A percentile compares a stretch with the other conserved stretches of the same genome.
These are phyloP conservation scores for Aspergillus melleus DNA, from an alignment of 2,329 filamentous ascomycete genomes.

Conservation along the genomic window DNA sequence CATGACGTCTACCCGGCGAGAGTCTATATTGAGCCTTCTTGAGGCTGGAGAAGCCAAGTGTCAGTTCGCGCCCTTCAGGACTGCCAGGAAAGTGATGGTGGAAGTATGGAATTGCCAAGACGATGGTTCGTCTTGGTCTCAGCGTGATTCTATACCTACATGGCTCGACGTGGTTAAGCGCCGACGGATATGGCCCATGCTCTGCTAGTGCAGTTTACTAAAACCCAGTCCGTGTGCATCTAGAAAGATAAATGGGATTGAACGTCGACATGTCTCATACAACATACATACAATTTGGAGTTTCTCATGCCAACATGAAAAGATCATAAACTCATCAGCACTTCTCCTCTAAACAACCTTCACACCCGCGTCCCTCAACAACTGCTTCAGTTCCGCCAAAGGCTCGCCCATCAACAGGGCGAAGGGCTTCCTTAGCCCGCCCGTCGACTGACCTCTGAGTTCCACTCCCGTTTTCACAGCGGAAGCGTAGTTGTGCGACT, in stretches of 20 bases:
- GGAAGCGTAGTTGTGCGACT: slow-evolving; percentile 49
- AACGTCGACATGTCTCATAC: background rate
- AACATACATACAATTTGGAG: background rate
- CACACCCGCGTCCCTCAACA: slow-evolving; percentile 44
- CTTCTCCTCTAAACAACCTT: slow-evolving; percentile 24
- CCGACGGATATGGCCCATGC: slow-evolving; percentile 29
- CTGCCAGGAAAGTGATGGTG: slow-evolving; percentile 28
- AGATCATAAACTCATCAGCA: background rate
- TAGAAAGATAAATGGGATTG: background rate
- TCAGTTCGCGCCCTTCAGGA: slow-evolving; percentile 24
- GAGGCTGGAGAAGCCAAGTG: slow-evolving; percentile 26
- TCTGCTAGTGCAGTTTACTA: slow-evolving; percentile 19
- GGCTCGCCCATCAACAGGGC: slow-evolving; percentile 36
- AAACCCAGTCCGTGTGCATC: background rate
- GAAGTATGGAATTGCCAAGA: slow-evolving; percentile 32
- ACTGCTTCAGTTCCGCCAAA: slow-evolving; percentile 36
- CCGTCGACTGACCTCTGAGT: slow-evolving; percentile 47
- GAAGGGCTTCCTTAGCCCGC: slow-evolving; percentile 53
- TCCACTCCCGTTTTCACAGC: slow-evolving; percentile 55
- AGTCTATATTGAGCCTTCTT: slow-evolving; percentile 24
- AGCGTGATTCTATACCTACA: slow-evolving; percentile 25
- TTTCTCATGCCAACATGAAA: background rate
- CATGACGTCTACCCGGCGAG: slow-evolving; percentile 19
- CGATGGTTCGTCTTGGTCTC: slow-evolving; percentile 20
- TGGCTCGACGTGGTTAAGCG: slow-evolving; percentile 30